Percentiles rank a stretch among this genome's conserved stretches.
These are phyloP conservation scores for Rosa persica DNA, from an alignment of 306 rosid genomes.

Conservation along the genomic window DNA sequence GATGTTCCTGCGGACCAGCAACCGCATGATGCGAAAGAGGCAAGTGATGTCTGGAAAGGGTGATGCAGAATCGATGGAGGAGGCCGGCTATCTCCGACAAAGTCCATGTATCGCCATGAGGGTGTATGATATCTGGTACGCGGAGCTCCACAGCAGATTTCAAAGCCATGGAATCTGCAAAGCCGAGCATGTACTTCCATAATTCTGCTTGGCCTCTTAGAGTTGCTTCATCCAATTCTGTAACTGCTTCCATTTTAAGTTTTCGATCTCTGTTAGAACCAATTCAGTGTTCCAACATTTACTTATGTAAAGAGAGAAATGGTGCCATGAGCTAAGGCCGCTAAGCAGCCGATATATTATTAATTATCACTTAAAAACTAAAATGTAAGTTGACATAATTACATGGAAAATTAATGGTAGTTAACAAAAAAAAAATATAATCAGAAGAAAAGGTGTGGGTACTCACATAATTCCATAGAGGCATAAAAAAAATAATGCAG, in stretches of 20 bases:
- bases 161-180: conserved; percentile 42
- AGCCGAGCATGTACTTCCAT: conserved; percentile 41
- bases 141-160: conserved; percentile 44
- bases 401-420: too few relatives aligned
- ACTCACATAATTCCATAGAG: too few relatives aligned
- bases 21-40: conserved; percentile 42
- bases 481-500: too few relatives aligned
- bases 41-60: conserved; percentile 27
- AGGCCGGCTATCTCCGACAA: conserved; percentile 28
- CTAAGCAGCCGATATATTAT: background rate
- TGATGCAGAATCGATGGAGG: conserved; percentile 13
- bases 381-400: too few relatives aligned
- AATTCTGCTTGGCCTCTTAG: conserved; percentile 44
- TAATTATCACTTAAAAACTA: background rate
- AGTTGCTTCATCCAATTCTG: conserved; percentile 16
- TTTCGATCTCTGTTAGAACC: background rate
- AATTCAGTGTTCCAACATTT: background rate
- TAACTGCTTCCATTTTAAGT: conserved; percentile 8
- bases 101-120: conserved; percentile 26
- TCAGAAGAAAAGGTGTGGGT: background rate
- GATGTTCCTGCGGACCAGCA: conserved; percentile 30
- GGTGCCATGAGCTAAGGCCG: background rate
- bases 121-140: conserved; percentile 41
- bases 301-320: background rate
- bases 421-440: too few relatives aligned